These are phyloP conservation scores for Nepenthes gracilis DNA, from an alignment of 148 eudicot genomes.

Conservation along the genomic window DNA sequence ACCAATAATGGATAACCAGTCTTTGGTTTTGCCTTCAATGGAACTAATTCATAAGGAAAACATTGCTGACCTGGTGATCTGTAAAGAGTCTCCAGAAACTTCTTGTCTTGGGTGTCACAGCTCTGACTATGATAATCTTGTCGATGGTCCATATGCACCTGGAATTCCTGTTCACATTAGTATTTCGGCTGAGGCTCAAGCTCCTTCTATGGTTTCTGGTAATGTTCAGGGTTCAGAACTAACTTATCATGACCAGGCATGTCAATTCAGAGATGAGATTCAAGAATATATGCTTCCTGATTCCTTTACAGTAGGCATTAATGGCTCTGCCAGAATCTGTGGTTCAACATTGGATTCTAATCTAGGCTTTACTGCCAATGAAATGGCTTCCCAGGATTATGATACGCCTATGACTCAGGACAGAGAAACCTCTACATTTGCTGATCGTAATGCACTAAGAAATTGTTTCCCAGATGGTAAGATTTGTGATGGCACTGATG, in stretches of 20 bases:
- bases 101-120: constrained; percentile 8
- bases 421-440: constrained; percentile 7
- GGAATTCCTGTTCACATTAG: constrained; percentile 4
- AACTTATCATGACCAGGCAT: constrained; percentile 6
- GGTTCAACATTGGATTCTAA: constrained; percentile 7
- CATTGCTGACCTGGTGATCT: constrained; percentile 7
- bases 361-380: constrained; percentile 6
- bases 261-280: background rate
- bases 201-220: constrained; percentile 5
- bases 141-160: constrained; percentile 5
- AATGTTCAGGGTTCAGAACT: constrained; percentile 1
- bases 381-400: constrained; percentile 4
- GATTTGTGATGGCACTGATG: constrained; percentile 9
- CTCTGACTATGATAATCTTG: constrained; percentile 13
- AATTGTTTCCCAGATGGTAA: constrained; percentile 7
- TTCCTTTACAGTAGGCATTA: constrained; percentile 4
- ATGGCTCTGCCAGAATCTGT: constrained; percentile 3
- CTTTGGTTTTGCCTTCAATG: constrained; percentile 7
- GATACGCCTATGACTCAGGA: constrained; percentile 12
- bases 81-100: constrained; percentile 18
- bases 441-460: constrained; percentile 7
- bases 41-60: constrained; percentile 12
- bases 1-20: constrained; percentile 8
- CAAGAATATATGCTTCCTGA: constrained; percentile 10
- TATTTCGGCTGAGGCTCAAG: constrained; percentile 3